phyloP scores from a whole-genome alignment of 2,329 filamentous ascomycete genomes.

The Calonectria pauciramosa region DNA sequence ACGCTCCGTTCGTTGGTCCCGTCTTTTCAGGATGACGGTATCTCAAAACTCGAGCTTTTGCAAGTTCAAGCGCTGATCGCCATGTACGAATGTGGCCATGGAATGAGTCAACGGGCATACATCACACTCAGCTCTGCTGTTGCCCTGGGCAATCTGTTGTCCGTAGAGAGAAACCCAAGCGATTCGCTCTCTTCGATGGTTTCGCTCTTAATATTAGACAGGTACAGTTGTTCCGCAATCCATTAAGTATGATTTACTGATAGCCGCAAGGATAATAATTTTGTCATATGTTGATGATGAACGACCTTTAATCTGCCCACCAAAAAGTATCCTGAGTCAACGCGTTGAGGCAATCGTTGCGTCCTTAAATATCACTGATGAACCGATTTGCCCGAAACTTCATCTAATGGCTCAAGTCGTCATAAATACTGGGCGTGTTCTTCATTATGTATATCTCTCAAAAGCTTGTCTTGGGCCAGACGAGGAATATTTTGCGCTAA shows the following conservation, averaged over 20 bases:
- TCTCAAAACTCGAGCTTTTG: background rate
- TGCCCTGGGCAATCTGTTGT: background rate
- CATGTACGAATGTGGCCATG: conserved; percentile 1
- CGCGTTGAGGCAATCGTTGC: background rate
- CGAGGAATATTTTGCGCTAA: background rate
- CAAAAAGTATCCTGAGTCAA: background rate
- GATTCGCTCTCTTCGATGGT: background rate
- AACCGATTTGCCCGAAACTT: background rate
- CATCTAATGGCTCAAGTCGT: background rate
- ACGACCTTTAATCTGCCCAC: background rate
- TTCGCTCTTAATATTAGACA: background rate
- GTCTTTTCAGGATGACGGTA: background rate
- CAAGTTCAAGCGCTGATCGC: background rate
- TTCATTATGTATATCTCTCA: background rate
- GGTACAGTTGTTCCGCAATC: background rate
- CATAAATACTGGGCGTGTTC: background rate
- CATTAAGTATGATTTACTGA: background rate
- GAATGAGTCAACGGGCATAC: background rate
- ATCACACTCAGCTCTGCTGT: background rate
- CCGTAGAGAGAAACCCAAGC: background rate
- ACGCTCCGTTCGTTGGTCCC: background rate
- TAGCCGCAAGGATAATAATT: background rate
- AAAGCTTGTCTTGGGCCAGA: background rate
- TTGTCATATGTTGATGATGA: background rate
- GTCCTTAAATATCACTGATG: background rate